A percentile compares a stretch with the other conserved stretches of the same genome.
phyloP scores from a whole-genome alignment of 192 early-diverging fungal genomes.

The Linnemannia exigua region DNA sequence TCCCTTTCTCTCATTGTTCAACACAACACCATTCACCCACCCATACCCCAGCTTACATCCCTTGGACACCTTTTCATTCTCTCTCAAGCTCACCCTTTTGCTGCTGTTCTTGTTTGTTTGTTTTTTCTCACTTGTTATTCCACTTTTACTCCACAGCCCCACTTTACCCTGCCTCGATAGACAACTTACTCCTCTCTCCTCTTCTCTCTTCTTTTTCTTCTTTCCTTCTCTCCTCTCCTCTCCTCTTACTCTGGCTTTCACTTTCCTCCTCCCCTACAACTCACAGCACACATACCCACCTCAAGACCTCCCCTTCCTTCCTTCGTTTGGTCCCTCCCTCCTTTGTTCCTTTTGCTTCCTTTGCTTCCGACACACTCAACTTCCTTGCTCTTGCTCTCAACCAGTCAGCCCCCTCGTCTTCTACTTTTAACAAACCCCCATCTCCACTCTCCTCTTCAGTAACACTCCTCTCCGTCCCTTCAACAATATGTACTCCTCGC shows the following conservation, averaged over 20 bases:
- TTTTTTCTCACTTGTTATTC: slow-evolving; percentile 11
- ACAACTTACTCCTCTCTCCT: background rate
- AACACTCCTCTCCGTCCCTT: background rate
- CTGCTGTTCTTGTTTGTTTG: background rate
- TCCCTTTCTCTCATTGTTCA: background rate
- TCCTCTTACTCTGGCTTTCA: background rate
- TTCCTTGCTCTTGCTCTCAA: background rate
- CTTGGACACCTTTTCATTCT: background rate
- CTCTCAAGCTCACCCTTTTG: background rate
- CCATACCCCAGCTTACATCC: background rate
- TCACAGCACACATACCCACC: background rate
- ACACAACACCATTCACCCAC: background rate
- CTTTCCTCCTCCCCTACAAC: background rate
- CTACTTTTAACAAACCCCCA: background rate
- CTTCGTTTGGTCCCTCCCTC: background rate
- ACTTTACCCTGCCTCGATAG: background rate
- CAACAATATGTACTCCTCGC: slow-evolving; percentile 54
- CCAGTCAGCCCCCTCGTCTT: background rate
- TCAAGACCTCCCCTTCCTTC: background rate
- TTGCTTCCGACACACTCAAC: background rate
- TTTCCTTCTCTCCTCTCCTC: background rate
- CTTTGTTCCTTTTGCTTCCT: background rate
- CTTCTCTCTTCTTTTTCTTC: background rate
- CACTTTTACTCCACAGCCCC: background rate
- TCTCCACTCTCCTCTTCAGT: background rate